Evolutionary conservation across 208 protist genomes (phyloP), one percentile per base, ranked within the genome.

Genomic region (Acanthamoeba sp.): DNA sequence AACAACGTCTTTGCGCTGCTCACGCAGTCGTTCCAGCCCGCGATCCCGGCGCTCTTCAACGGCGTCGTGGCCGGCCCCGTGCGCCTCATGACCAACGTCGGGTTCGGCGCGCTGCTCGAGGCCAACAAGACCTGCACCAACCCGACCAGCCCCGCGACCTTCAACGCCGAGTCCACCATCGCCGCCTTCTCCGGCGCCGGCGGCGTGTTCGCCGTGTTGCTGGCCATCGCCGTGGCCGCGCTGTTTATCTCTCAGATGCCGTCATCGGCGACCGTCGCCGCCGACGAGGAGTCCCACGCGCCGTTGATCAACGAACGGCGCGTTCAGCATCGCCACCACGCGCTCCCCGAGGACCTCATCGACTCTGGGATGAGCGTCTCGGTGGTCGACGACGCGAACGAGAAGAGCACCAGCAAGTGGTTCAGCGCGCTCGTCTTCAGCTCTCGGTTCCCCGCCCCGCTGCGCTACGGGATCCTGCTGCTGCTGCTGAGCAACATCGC

Each of bases 401-500:
- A 69, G 62, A 12, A 66, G 20, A 2, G 2, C 5, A 32, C n/a
- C n/a, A 94, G 71, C 62, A 62, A 85, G 50, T 50, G 80, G 91
- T 55, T 69, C 71, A 36, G 29, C 29, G 38, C 73, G 73, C 78
- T 94, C 27, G 29, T 89, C 40, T 71, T 93, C 90, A 85, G 40
- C 32, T 42, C 59, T 1, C 34, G 50, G 7, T 34, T 82, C 36
- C 73, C 45, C 27, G 34, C 22, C 27, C 5, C 48, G 16, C 36
- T 94, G 48, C 88, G 96, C 29, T 97, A 95, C 64, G 69, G 55
- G 34, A 85, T 97, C n/a, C 78, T 94, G 22, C n/a, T 96, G 20
- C 5, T 93, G 29, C 36, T 97, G 32, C 66, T 97, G 18, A n/a
- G 66, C 50, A 97, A 91, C 91, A 94, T 98, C 32, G 96, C 95